phyloP scores from a whole-genome alignment of 83 land plant genomes.

The Picea abies region DNA sequence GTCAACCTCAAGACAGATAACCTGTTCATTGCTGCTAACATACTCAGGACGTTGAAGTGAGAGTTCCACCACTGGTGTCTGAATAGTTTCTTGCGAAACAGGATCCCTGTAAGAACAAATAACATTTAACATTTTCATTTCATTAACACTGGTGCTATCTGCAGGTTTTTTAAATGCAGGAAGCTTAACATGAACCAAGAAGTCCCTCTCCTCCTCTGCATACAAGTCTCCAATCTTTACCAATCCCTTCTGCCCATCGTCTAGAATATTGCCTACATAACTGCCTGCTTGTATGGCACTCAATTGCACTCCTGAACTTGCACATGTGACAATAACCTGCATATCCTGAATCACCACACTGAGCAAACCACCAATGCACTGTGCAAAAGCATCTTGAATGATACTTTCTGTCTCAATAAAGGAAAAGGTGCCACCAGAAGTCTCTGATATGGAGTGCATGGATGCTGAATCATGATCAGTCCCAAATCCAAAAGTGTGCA shows the following conservation, averaged over 20 bases:
- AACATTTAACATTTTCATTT: conserved; percentile 45
- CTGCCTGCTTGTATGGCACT: conserved; percentile 72
- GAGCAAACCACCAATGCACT: conserved; percentile 94
- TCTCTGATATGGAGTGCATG: conserved; percentile 86
- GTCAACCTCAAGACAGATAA: conserved; percentile 70
- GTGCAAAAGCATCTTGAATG: conserved; percentile 96
- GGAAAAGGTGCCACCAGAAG: conserved; percentile 89
- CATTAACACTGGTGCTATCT: conserved; percentile 6
- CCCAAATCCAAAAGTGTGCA: conserved; percentile 94
- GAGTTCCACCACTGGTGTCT: conserved; percentile 23
- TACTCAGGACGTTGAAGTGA: conserved; percentile 43
- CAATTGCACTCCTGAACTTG: conserved; percentile 32
- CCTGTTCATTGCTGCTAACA: background rate
- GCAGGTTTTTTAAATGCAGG: conserved; percentile 34
- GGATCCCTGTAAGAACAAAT: conserved; percentile 61
- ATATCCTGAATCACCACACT: conserved; percentile 90
- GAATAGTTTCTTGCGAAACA: conserved; percentile 37
- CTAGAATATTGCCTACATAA: conserved; percentile 37
- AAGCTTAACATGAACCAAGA: conserved; percentile 60
- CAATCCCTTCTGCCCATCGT: conserved; percentile 39
- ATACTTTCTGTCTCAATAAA: conserved; percentile 83
- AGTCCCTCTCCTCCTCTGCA: conserved; percentile 91
- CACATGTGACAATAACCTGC: conserved; percentile 41
- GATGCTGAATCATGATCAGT: conserved; percentile 86
- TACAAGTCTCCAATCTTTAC: conserved; percentile 79